Conservation (phyloP, 495 filamentous ascomycete genomes). For the Chaetomium fimeti region DNA sequence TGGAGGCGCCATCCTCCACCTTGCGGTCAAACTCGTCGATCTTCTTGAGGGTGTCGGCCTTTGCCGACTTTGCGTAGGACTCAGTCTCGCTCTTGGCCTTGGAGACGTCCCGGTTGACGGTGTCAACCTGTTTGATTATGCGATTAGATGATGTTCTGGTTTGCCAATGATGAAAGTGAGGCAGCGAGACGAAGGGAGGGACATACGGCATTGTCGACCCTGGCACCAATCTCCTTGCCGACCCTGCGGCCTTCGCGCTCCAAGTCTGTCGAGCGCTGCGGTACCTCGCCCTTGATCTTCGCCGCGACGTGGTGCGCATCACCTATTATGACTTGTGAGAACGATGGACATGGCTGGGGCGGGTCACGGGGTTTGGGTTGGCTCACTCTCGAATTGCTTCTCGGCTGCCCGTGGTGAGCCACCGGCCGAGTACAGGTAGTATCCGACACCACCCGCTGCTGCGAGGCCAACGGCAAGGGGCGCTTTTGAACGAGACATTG, state of each 20-base stretch:
- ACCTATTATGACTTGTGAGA: constrained; percentile 40
- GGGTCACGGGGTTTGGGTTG: not conserved
- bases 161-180: not conserved
- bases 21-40: constrained; percentile 71
- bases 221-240: constrained; percentile 48
- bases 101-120: constrained; percentile 58
- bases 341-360: not conserved
- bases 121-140: constrained; percentile 52
- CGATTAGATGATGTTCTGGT: no score
- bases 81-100: constrained; percentile 58
- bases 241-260: constrained; percentile 44
- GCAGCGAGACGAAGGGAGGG: not conserved
- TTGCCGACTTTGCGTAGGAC: constrained; percentile 57
- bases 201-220: constrained; percentile 47
- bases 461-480: constrained; percentile 60
- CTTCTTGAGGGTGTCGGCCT: constrained; percentile 62
- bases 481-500: constrained; percentile 55
- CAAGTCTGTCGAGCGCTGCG: constrained; percentile 37
- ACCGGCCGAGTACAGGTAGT: constrained; percentile 89
- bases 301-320: constrained; percentile 63
- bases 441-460: constrained; percentile 68
- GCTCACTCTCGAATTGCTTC: constrained; percentile 74
- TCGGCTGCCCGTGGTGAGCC: constrained; percentile 77
- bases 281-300: constrained; percentile 62
- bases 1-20: constrained; percentile 69